A percentile compares a stretch with the other conserved stretches of the same genome.
Conservation (phyloP, 768 basidiomycete genomes). For the Tricholoma furcatifolium region DNA sequence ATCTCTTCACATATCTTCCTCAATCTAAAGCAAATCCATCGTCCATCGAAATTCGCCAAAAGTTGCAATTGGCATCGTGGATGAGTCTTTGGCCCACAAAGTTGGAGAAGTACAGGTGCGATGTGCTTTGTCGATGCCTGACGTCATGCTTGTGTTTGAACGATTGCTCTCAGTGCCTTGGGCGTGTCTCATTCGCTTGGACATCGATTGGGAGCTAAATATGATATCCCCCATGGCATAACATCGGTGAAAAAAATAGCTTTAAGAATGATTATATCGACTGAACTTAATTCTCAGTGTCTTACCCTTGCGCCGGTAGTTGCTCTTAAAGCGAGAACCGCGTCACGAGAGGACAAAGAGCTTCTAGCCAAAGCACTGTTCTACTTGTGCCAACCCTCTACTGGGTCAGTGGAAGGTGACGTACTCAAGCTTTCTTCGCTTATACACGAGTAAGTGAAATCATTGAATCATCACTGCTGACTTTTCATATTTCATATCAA, state of each 20-base stretch:
- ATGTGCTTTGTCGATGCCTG: background rate
- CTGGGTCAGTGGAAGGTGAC: slow-evolving; percentile 66
- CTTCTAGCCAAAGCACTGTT: slow-evolving; percentile 55
- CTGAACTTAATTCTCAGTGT: slow-evolving; percentile 45
- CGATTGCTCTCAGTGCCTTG: slow-evolving; percentile 42
- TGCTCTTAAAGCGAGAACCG: slow-evolving; percentile 53
- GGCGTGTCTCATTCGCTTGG: slow-evolving; percentile 78
- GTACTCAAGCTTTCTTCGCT: slow-evolving; percentile 48
- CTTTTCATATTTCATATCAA: slow-evolving; percentile 20
- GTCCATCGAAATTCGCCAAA: slow-evolving; percentile 60
- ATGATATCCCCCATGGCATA: slow-evolving; percentile 78
- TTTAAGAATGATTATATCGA: background rate
- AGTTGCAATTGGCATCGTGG: slow-evolving; percentile 74
- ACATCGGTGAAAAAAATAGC: slow-evolving; percentile 59
- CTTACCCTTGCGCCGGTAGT: slow-evolving; percentile 69
- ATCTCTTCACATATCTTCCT: slow-evolving; percentile 75
- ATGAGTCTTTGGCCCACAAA: slow-evolving; percentile 76
- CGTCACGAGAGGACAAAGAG: slow-evolving; percentile 61
- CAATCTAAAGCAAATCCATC: slow-evolving; percentile 57
- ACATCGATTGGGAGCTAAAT: slow-evolving; percentile 70
- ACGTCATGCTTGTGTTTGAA: background rate
- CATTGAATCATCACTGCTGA: background rate
- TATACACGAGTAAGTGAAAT: slow-evolving; percentile 50
- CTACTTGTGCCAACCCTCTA: slow-evolving; percentile 58
- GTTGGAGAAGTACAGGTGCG: slow-evolving; percentile 53